phyloP scores from a whole-genome alignment of 768 basidiomycete species.

The Mycena latifolia region DNA sequence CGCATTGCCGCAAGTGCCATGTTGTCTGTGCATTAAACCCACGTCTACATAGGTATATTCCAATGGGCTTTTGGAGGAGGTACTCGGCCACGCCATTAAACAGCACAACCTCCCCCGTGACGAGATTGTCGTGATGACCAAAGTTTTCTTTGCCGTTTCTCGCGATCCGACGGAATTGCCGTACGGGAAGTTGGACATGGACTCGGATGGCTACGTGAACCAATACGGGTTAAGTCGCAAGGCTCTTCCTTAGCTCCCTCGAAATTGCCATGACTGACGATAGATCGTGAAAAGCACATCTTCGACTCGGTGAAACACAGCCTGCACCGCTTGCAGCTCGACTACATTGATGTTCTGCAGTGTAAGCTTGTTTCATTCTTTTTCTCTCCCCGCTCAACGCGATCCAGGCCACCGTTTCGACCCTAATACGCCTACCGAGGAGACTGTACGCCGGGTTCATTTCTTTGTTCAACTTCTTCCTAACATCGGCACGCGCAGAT shows the following conservation, averaged over 20 bases:
- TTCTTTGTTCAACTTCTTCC: neutral
- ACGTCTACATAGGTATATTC: slow-evolving; percentile 68
- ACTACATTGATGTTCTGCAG: slow-evolving; percentile 83
- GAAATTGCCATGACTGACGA: neutral
- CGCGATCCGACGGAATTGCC: slow-evolving; percentile 34
- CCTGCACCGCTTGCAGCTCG: slow-evolving; percentile 75
- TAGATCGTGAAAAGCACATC: slow-evolving; percentile 67
- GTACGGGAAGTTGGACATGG: slow-evolving; percentile 36
- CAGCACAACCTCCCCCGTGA: slow-evolving; percentile 66
- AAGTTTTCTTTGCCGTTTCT: slow-evolving; percentile 56
- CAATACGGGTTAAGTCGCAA: slow-evolving; percentile 61
- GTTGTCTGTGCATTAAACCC: slow-evolving; percentile 6
- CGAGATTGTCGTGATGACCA: slow-evolving; percentile 83
- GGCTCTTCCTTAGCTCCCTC: slow-evolving; percentile 38
- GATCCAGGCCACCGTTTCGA: slow-evolving; percentile 21
- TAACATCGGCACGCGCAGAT: slow-evolving; percentile 4
- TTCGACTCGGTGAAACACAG: slow-evolving; percentile 75
- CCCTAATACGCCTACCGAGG: slow-evolving; percentile 15
- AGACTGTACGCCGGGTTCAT: slow-evolving; percentile 1
- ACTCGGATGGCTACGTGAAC: slow-evolving; percentile 66
- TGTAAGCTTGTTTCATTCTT: slow-evolving; percentile 48
- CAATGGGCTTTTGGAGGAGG: slow-evolving; percentile 72
- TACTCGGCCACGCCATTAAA: slow-evolving; percentile 59
- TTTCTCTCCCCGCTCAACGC: neutral
- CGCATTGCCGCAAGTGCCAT: neutral